A percentile compares a stretch with the other conserved stretches of the same genome.
phyloP scores from a whole-genome alignment of 345 rosid species.

The Combretum micranthum region DNA sequence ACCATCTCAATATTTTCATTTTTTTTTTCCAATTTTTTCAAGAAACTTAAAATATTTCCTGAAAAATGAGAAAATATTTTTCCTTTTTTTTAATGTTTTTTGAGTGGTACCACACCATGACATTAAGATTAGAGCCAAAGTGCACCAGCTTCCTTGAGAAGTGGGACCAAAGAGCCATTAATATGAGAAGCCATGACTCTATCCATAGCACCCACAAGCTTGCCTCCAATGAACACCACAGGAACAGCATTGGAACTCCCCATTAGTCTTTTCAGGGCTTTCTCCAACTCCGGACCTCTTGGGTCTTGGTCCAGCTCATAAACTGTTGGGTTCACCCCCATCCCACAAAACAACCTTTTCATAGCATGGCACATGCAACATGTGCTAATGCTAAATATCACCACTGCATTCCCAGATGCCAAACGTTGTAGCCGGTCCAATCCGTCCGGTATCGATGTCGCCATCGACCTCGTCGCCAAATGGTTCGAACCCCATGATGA shows the following conservation, averaged over 20 bases:
- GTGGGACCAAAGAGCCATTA: conserved; percentile 89
- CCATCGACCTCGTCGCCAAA: conserved; percentile 14
- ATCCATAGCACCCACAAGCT: conserved; percentile 87
- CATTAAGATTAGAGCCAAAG: conserved; percentile 60
- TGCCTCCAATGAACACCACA: conserved; percentile 90
- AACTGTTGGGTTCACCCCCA: conserved; percentile 92
- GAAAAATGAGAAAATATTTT: no score
- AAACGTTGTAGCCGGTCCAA: conserved; percentile 52
- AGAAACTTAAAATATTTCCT: no score
- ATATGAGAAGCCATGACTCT: conserved; percentile 92
- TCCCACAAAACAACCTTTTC: conserved; percentile 73
- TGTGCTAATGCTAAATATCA: conserved; percentile 75
- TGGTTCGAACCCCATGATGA: conserved; percentile 43
- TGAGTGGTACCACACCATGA: no score
- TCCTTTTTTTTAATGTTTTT: no score
- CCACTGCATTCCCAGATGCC: conserved; percentile 84
- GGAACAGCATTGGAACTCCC: conserved; percentile 67
- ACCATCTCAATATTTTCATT: no score
- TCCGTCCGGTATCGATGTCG: conserved; percentile 22
- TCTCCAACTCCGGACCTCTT: conserved; percentile 55
- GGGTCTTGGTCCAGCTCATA: conserved; percentile 88
- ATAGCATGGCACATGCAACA: conserved; percentile 98
- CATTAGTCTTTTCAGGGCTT: conserved; percentile 52
- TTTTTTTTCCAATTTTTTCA: no score
- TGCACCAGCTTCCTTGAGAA: conserved; percentile 87